These are phyloP conservation scores for Elsinoe fawcettii DNA, from an alignment of 2,329 filamentous ascomycete species.

Conservation along the genomic window DNA sequence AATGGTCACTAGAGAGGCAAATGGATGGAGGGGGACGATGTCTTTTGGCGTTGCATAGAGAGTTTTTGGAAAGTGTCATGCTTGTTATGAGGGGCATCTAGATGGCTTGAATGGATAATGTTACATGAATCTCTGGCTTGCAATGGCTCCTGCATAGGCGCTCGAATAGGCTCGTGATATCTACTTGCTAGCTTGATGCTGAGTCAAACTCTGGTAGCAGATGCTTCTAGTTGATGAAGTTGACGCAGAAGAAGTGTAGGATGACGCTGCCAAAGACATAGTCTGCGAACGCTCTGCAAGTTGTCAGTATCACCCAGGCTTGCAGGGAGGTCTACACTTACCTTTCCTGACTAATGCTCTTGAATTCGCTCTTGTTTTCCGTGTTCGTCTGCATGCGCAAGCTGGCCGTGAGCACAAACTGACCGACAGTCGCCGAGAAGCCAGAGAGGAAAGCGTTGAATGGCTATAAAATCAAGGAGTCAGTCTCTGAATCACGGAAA, in stretches of 20 bases:
- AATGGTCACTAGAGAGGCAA: not conserved
- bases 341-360: conserved; percentile 71
- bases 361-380: conserved; percentile 71
- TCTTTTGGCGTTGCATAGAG: not conserved
- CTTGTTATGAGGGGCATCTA: not conserved
- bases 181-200: too few relatives aligned
- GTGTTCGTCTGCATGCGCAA: conserved; percentile 87
- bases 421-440: conserved; percentile 88
- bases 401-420: conserved; percentile 89
- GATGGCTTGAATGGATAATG: conserved; percentile 3
- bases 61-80: not conserved
- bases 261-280: conserved; percentile 91
- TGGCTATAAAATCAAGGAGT: conserved; percentile 51
- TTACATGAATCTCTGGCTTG: not conserved
- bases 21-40: not conserved
- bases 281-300: conserved; percentile 79
- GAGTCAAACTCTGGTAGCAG: too few relatives aligned
- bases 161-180: too few relatives aligned
- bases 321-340: conserved; percentile 32
- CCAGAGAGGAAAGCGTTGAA: conserved; percentile 98
- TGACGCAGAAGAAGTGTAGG: conserved; percentile 97
- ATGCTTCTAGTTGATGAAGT: conserved; percentile 84
- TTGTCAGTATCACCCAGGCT: conserved; percentile 12
- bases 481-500: not conserved
- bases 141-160: not conserved